phyloP scores from a whole-genome alignment of 2,329 filamentous ascomycete species.

The Ramularia collo-cygni region DNA sequence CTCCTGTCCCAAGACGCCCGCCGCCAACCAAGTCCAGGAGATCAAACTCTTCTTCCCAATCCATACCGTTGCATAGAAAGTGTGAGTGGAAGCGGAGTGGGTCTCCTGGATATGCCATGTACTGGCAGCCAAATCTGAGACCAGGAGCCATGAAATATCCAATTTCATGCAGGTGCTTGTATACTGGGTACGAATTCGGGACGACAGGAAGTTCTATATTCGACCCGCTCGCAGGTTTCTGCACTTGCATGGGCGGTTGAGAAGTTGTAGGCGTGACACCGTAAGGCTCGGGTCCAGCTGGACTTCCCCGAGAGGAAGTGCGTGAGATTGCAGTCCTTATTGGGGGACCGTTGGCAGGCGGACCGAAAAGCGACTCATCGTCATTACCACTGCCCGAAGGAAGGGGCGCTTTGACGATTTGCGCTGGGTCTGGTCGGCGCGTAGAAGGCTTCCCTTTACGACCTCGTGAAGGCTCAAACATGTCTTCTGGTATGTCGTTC shows the following conservation, averaged over 20 bases:
- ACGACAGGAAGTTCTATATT: slow-evolving; percentile 30
- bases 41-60: slow-evolving; percentile 82
- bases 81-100: slow-evolving; percentile 92
- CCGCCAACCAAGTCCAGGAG: slow-evolving; percentile 80
- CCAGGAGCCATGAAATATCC: slow-evolving; percentile 89
- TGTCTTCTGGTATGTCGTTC: slow-evolving; percentile 32
- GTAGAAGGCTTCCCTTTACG: slow-evolving; percentile 13
- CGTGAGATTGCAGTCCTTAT: slow-evolving; percentile 8
- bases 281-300: slow-evolving; percentile 16
- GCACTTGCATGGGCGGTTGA: slow-evolving; percentile 34
- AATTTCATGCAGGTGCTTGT: slow-evolving; percentile 67
- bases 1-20: slow-evolving; percentile 81
- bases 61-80: slow-evolving; percentile 75
- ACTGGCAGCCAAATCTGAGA: slow-evolving; percentile 87
- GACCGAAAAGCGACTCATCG: slow-evolving; percentile 25
- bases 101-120: slow-evolving; percentile 92
- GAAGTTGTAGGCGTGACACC: slow-evolving; percentile 46
- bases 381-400: slow-evolving; percentile 15
- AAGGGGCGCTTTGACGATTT: neutral
- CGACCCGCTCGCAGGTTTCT: slow-evolving; percentile 5
- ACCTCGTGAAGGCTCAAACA: slow-evolving; percentile 20
- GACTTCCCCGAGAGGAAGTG: slow-evolving; percentile 11
- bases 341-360: slow-evolving; percentile 18
- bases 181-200: slow-evolving; percentile 63
- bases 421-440: slow-evolving; percentile 10